phyloP scores from a whole-genome alignment of 768 basidiomycete species.

The Leccinum imitatum region DNA sequence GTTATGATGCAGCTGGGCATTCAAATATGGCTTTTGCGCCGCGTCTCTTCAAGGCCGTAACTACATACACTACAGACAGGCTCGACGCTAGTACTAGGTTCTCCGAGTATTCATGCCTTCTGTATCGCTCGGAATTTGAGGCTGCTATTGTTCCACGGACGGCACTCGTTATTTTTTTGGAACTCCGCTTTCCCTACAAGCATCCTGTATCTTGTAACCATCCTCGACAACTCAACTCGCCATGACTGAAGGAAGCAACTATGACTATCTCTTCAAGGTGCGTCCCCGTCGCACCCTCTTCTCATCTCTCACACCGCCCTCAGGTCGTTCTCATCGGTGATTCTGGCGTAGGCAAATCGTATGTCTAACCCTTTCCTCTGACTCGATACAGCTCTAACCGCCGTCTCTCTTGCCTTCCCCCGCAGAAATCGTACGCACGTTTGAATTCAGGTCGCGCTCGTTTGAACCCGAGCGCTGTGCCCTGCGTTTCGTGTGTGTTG shows the following conservation, averaged over 20 bases:
- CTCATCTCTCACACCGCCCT: neutral
- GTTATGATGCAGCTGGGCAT: neutral
- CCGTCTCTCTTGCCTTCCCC: neutral
- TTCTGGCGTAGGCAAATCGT: slow-evolving; percentile 47
- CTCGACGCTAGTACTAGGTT: neutral
- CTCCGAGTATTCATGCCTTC: neutral
- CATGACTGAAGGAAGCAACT: slow-evolving; percentile 94
- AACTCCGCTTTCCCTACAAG: slow-evolving; percentile 29
- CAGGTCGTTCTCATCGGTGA: slow-evolving; percentile 99
- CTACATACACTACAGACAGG: neutral
- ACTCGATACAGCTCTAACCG: neutral
- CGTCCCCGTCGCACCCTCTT: neutral
- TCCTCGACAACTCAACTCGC: slow-evolving; percentile 13
- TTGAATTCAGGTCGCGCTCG: neutral
- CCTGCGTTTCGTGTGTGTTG: neutral
- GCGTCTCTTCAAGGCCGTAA: neutral
- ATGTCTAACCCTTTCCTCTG: neutral
- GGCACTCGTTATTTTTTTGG: slow-evolving; percentile 12
- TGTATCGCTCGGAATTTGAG: neutral
- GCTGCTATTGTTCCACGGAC: neutral
- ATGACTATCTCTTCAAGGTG: slow-evolving; percentile 99
- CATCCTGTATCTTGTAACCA: slow-evolving; percentile 9
- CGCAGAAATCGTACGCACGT: slow-evolving; percentile 35
- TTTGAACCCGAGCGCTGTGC: neutral
- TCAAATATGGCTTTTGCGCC: neutral